phyloP scores from a whole-genome alignment of 768 basidiomycete genomes.

The Psilocybe cubensis region DNA sequence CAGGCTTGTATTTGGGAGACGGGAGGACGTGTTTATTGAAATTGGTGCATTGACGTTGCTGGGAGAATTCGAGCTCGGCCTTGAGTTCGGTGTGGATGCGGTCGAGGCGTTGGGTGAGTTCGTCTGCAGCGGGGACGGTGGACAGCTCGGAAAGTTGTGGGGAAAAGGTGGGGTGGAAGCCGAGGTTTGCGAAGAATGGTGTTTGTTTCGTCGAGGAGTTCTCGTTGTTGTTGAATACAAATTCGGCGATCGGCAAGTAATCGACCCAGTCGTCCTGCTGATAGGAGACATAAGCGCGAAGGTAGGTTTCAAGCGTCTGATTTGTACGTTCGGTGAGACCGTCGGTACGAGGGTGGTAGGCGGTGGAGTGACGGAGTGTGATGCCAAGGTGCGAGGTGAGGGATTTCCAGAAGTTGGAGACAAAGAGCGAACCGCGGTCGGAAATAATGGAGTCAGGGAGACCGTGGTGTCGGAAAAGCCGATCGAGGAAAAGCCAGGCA shows the following conservation, averaged over 20 bases:
- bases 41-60: constrained; percentile 28
- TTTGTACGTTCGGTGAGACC: constrained; percentile 24
- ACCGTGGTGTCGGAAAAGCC: constrained; percentile 38
- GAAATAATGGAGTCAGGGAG: constrained; percentile 35
- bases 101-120: constrained; percentile 29
- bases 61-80: constrained; percentile 32
- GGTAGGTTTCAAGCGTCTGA: constrained; percentile 36
- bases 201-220: constrained; percentile 36
- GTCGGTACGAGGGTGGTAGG: constrained; percentile 23
- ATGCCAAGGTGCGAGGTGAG: constrained; percentile 18
- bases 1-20: constrained; percentile 31
- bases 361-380: constrained; percentile 16
- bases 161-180: constrained; percentile 33
- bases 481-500: constrained; percentile 36
- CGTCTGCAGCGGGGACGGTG: constrained; percentile 34
- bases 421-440: constrained; percentile 34
- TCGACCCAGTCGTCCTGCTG: constrained; percentile 49
- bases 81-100: constrained; percentile 35
- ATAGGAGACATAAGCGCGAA: constrained; percentile 36
- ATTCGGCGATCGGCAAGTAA: constrained; percentile 42
- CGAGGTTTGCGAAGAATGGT: constrained; percentile 40
- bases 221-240: constrained; percentile 40
- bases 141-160: constrained; percentile 28
- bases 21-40: constrained; percentile 29
- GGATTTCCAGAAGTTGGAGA: constrained; percentile 32